These are phyloP conservation scores for Podaxis sp. DNA, from an alignment of 768 basidiomycete genomes.

Conservation along the genomic window DNA sequence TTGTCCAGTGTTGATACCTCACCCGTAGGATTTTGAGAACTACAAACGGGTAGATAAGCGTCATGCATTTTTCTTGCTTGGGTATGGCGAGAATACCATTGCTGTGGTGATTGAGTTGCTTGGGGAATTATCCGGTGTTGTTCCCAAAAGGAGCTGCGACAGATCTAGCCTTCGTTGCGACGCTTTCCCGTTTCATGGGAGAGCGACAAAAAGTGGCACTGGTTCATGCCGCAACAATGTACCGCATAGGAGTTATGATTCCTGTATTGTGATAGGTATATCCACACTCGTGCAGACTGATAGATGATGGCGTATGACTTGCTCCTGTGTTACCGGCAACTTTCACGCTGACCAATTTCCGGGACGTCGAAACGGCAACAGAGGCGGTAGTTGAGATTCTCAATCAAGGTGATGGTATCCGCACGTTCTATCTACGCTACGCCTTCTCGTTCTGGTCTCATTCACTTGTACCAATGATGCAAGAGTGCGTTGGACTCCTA, in stretches of 20 bases:
- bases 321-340: constrained; percentile 81
- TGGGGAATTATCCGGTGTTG: neutral
- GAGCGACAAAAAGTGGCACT: too few species aligned
- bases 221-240: too few species aligned
- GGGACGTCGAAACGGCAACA: constrained; percentile 69
- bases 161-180: neutral
- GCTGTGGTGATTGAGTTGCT: neutral
- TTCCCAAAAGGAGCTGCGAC: neutral
- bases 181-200: too few species aligned
- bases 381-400: constrained; percentile 74
- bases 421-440: constrained; percentile 39
- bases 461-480: neutral
- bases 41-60: neutral
- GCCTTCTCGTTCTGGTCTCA: constrained; percentile 1
- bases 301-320: constrained; percentile 36
- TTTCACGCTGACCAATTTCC: constrained; percentile 82
- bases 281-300: too few species aligned
- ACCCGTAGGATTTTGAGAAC: neutral
- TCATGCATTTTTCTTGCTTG: neutral
- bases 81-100: neutral
- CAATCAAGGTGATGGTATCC: constrained; percentile 72
- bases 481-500: constrained; percentile 84
- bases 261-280: too few species aligned
- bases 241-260: too few species aligned
- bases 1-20: neutral